Percentiles rank a stretch among this genome's conserved stretches.
These are phyloP conservation scores for Tuctoria greenei DNA, from an alignment of 176 grass and related monocot species.

Conservation along the genomic window DNA sequence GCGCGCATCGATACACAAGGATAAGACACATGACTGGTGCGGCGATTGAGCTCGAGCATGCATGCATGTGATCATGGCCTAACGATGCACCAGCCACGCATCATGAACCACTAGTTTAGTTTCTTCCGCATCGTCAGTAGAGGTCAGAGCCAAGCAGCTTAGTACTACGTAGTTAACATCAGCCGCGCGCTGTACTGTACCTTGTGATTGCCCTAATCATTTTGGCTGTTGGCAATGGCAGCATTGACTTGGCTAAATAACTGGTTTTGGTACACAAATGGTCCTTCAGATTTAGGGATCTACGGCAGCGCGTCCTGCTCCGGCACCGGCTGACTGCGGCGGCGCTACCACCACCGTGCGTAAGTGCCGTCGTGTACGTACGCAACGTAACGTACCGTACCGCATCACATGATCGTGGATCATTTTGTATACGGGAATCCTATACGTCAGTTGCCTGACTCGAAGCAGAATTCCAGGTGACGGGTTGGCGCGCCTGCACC, in stretches of 20 bases:
- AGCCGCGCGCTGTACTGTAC: background rate
- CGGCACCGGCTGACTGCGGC: background rate
- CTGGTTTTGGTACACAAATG: background rate
- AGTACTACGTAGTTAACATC: background rate
- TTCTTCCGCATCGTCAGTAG: background rate
- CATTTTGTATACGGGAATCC: too few relatives aligned
- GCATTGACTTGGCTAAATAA: constrained; percentile 33
- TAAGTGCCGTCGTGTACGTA: constrained; percentile 13
- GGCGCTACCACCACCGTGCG: too few relatives aligned
- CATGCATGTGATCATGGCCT: constrained; percentile 34
- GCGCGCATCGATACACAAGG: background rate
- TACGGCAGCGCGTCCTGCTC: constrained; percentile 31
- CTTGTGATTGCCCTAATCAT: constrained; percentile 51
- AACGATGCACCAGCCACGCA: constrained; percentile 23
- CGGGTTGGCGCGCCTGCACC: too few relatives aligned
- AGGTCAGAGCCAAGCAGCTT: too few relatives aligned
- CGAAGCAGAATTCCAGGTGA: too few relatives aligned
- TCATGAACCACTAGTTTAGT: background rate
- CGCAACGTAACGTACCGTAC: background rate
- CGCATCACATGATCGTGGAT: constrained; percentile 4
- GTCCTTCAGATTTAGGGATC: constrained; percentile 31
- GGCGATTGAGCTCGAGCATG: background rate
- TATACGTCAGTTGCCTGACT: too few relatives aligned
- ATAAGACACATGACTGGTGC: background rate
- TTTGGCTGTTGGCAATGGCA: constrained; percentile 43